A percentile compares a stretch with the other conserved stretches of the same genome.
Conservation (phyloP, 2,329 filamentous ascomycete species). For the Plenodomus tracheiphilus region DNA sequence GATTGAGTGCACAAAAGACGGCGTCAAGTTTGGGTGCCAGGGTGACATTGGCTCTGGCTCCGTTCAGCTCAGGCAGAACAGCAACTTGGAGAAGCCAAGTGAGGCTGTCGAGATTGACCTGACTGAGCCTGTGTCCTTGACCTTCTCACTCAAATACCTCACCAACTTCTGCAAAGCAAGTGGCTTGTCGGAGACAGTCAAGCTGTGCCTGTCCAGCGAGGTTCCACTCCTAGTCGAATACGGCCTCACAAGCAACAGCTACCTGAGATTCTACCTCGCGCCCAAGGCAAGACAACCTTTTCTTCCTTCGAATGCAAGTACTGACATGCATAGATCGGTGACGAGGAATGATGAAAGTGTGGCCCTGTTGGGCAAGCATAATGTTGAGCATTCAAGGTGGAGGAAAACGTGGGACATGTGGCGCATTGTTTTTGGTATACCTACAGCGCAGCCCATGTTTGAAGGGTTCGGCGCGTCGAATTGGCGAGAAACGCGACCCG, state of each 20-base stretch:
- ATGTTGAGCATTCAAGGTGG: constrained; percentile 32
- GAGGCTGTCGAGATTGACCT: constrained; percentile 87
- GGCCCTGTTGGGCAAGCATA: constrained; percentile 23
- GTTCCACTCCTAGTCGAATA: constrained; percentile 97
- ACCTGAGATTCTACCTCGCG: constrained; percentile 95
- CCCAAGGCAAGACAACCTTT: constrained; percentile 73
- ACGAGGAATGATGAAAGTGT: constrained; percentile 58
- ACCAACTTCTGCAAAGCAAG: constrained; percentile 99
- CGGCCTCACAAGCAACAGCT: constrained; percentile 78
- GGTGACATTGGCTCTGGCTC: constrained; percentile 96
- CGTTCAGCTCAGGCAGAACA: constrained; percentile 87
- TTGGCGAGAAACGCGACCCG: constrained; percentile 22
- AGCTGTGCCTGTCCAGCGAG: constrained; percentile 92
- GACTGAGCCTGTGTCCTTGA: constrained; percentile 88
- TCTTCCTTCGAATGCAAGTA: not conserved
- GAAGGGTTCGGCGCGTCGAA: constrained; percentile 17
- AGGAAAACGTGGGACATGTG: constrained; percentile 11
- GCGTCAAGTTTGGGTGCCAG: constrained; percentile 89
- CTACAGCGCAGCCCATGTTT: constrained; percentile 27
- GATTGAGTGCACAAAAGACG: constrained; percentile 96
- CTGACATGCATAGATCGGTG: constrained; percentile 65
- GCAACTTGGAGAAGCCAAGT: constrained; percentile 84
- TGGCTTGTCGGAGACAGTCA: constrained; percentile 77
- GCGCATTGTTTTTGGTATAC: constrained; percentile 33
- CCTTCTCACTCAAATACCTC: constrained; percentile 98